Evolutionary conservation across 208 protist genomes (phyloP).

Genomic region (Strigomonas galati): DNA sequence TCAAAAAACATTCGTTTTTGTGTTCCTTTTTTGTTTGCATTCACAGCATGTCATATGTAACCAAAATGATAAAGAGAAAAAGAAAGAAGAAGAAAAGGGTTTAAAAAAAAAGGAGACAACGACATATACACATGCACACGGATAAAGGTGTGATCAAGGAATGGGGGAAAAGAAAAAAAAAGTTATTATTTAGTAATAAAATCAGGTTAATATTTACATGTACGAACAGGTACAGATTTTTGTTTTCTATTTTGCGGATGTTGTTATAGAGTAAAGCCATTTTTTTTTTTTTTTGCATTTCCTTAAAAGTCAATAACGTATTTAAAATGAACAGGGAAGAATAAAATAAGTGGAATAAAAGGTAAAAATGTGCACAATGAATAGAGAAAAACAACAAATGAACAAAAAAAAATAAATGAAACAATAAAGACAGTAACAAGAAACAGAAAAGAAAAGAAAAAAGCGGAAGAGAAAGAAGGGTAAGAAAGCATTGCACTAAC

Average conservation of each 20-base stretch:
- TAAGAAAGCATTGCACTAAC: too few species aligned
- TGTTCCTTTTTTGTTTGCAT: background rate
- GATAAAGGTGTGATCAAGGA: too few species aligned
- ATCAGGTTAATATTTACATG: too few species aligned
- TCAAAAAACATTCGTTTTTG: background rate
- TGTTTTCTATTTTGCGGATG: too few species aligned
- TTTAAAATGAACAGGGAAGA: slow-evolving; percentile 5
- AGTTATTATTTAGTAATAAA: too few species aligned
- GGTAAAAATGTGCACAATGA: background rate
- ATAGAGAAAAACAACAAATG: background rate
- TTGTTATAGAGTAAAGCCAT: too few species aligned
- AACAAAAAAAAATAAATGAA: background rate
- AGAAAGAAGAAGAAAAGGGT: background rate
- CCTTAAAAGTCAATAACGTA: background rate
- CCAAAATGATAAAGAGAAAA: background rate
- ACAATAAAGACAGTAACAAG: background rate
- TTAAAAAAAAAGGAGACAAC: too few species aligned
- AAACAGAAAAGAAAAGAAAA: slow-evolving; percentile 1
- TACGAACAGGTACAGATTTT: too few species aligned
- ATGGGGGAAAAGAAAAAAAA: too few species aligned
- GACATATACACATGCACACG: too few species aligned
- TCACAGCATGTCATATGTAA: background rate
- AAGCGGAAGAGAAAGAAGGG: background rate
- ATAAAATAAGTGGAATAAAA: slow-evolving; percentile 5
- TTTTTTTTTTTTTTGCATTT: background rate